Percentiles rank a stretch among this genome's conserved stretches.
These are phyloP conservation scores for Cyathus striatus DNA, from an alignment of 768 basidiomycete species.

Conservation along the genomic window DNA sequence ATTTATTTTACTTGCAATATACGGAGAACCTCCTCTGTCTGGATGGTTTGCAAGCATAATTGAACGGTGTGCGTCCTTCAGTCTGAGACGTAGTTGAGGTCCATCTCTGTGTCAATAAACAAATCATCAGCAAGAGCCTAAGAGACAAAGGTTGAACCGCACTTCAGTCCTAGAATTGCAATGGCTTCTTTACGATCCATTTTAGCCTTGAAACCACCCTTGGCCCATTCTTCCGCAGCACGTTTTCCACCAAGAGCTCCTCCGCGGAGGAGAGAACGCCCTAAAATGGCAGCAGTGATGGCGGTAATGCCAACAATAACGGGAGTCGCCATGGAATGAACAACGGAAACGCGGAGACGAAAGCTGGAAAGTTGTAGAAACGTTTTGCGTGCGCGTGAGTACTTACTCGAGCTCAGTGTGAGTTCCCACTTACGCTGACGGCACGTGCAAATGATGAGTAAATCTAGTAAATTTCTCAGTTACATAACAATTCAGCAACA, in stretches of 20 bases:
- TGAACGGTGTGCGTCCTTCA: conserved; percentile 94
- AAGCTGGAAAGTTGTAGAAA: neutral
- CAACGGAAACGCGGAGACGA: neutral
- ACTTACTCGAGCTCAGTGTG: too few relatives aligned
- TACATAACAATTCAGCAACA: too few relatives aligned
- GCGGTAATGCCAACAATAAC: conserved; percentile 74
- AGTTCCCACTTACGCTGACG: too few relatives aligned
- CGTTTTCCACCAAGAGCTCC: conserved; percentile 54
- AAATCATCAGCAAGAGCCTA: conserved; percentile 1
- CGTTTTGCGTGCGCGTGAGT: neutral
- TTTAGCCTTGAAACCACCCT: conserved; percentile 91
- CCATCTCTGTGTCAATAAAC: conserved; percentile 57
- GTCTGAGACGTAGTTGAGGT: conserved; percentile 60
- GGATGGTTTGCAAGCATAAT: conserved; percentile 99
- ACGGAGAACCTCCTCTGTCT: conserved; percentile 97
- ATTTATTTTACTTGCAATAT: conserved; percentile 97
- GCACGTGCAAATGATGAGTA: too few relatives aligned
- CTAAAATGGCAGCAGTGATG: conserved; percentile 69
- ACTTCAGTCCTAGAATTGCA: conserved; percentile 90
- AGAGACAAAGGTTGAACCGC: conserved; percentile 32
- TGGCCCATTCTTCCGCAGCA: conserved; percentile 80
- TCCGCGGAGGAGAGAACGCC: conserved; percentile 63
- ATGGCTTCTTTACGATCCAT: conserved; percentile 97
- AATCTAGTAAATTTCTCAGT: too few relatives aligned
- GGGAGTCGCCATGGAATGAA: conserved; percentile 65